Evolutionary conservation across 139 green algal species (phyloP), one percentile per base, ranked within the genome.

Genomic region (Tetradesmus lagerheimii): DNA sequence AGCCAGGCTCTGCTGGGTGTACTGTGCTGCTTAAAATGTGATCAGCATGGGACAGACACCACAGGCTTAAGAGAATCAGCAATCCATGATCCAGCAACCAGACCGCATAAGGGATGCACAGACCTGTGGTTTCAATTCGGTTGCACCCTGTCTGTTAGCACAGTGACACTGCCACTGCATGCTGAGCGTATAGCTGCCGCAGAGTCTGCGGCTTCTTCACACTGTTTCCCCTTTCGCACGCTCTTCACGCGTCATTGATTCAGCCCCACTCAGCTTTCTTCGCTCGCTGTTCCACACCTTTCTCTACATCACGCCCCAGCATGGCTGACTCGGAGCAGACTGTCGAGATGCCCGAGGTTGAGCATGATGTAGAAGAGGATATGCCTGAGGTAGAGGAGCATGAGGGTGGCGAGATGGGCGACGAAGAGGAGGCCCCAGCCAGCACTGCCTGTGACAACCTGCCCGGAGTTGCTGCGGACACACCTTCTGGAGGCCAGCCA

Each of bases 171-270:
- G 57, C 57, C 57, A 1, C 57, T 71, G 57, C 57, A 78, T 39
- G 29, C 67, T n/a, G 67, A 78, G 67, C 67, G 29, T 37, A 37
- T 29, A 78, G 67, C 67, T 38, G n/a, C 67, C 12, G 25, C 16
- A 71, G 20, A 71, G 20, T 23, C 57, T 9, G 20, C 57, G 20
- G 2, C 4, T 38, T 12, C 39, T 37, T 62, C 38, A 88, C 83
- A 88, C 83, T 64, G 57, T 77, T 79, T 64, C 64, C 41, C 39
- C 83, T 62, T 64, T 34, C 38, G 29, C 64, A n/a, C 38, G 27
- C 41, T n/a, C 38, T 66, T 80, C 83, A 88, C 38, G 83, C 83
- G 31, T 71, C 83, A 88, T 64, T 64, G 57, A 71, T n/a, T n/a
- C 25, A 71, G 57, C 57, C 20, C 57, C 57, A 71, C 57, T 47